These are phyloP conservation scores for Hyphopichia pseudoburtonii DNA, from an alignment of 1,139 yeast genomes.

Conservation along the genomic window DNA sequence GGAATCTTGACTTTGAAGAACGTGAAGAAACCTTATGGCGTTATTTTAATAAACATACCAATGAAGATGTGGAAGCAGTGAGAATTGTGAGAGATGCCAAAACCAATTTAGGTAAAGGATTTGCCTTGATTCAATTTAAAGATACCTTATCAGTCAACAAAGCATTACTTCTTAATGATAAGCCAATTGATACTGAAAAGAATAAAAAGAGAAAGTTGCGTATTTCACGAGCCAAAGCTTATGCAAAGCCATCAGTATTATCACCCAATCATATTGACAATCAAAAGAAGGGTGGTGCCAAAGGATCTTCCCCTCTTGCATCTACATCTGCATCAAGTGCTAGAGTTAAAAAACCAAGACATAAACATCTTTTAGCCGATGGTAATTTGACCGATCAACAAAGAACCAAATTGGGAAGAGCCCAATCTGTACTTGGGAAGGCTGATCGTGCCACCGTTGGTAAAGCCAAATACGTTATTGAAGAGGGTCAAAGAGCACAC, in stretches of 20 bases:
- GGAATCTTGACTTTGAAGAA: slow-evolving; percentile 91
- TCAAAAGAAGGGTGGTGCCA: slow-evolving; percentile 16
- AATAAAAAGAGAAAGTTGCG: slow-evolving; percentile 65
- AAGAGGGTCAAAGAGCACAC: slow-evolving; percentile 82
- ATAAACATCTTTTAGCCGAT: slow-evolving; percentile 19
- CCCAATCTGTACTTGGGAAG: slow-evolving; percentile 69
- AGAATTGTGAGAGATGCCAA: slow-evolving; percentile 88
- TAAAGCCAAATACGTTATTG: slow-evolving; percentile 45
- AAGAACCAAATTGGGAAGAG: slow-evolving; percentile 79
- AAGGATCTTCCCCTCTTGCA: slow-evolving; percentile 15
- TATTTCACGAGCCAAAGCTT: slow-evolving; percentile 69
- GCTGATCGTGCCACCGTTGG: slow-evolving; percentile 75
- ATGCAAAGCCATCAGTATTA: slow-evolving; percentile 47
- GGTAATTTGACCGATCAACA: slow-evolving; percentile 56
- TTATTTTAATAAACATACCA: slow-evolving; percentile 64
- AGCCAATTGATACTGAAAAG: slow-evolving; percentile 51
- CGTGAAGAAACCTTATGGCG: slow-evolving; percentile 87
- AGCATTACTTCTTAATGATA: slow-evolving; percentile 76
- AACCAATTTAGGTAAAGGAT: slow-evolving; percentile 95
- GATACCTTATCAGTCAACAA: slow-evolving; percentile 80
- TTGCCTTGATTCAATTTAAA: slow-evolving; percentile 90
- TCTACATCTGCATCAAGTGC: slow-evolving; percentile 12
- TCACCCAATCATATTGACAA: slow-evolving; percentile 49
- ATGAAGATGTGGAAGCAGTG: slow-evolving; percentile 77
- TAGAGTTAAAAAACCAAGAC: slow-evolving; percentile 20